These are phyloP conservation scores for Colletotrichum sansevieriae DNA, from an alignment of 2,329 filamentous ascomycete genomes.

Conservation along the genomic window DNA sequence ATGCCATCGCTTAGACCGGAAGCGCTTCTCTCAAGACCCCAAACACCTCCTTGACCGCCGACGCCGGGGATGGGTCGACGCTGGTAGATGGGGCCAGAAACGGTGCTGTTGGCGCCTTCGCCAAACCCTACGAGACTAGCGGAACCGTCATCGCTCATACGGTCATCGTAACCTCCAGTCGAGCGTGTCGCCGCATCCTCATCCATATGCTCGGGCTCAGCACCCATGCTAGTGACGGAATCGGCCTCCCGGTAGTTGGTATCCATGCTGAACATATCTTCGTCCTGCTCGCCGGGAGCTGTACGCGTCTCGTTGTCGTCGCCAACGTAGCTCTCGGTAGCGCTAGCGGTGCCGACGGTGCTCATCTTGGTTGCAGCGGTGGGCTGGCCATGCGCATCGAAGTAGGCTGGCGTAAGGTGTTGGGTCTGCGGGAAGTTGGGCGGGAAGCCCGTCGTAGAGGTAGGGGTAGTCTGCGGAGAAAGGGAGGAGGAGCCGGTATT, in stretches of 20 bases:
- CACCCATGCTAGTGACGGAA: conserved; percentile 68
- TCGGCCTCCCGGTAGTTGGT: conserved; percentile 70
- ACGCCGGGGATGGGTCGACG: conserved; percentile 59
- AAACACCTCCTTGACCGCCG: conserved; percentile 47
- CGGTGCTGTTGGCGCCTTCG: conserved; percentile 88
- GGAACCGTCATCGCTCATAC: conserved; percentile 87
- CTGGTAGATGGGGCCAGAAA: conserved; percentile 81
- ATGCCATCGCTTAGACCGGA: conserved; percentile 65
- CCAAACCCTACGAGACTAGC: conserved; percentile 92
- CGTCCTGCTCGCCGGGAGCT: conserved; percentile 68
- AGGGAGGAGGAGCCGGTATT: conserved; percentile 53
- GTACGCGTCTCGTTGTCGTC: conserved; percentile 65
- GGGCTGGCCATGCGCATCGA: conserved; percentile 80
- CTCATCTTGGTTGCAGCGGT: conserved; percentile 80
- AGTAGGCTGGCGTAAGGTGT: conserved; percentile 76
- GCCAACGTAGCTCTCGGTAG: conserved; percentile 79
- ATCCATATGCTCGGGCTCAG: conserved; percentile 63
- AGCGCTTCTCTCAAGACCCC: conserved; percentile 63
- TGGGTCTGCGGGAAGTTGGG: conserved; percentile 51
- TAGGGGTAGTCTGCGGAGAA: conserved; percentile 64
- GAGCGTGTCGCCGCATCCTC: conserved; percentile 64
- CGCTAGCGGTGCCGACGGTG: conserved; percentile 91
- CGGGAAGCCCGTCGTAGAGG: conserved; percentile 60
- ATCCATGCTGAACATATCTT: conserved; percentile 80
- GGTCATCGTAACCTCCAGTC: conserved; percentile 70